Evolutionary conservation across 2,329 filamentous ascomycete species (phyloP).

Genomic region (Lachnellula cervina): DNA sequence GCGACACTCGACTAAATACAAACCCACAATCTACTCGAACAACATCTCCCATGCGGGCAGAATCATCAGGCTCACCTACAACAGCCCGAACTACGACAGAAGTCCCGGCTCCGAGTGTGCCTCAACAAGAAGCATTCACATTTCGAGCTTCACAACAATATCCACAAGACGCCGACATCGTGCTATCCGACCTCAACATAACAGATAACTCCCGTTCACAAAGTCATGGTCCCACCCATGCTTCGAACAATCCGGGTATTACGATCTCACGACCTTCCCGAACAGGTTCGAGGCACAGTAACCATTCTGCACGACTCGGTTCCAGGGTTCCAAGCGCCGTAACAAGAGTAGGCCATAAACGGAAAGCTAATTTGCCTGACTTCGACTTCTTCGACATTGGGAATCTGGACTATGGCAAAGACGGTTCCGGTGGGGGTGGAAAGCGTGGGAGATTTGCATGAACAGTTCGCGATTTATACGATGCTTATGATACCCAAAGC

Average conservation of each 20-base stretch:
- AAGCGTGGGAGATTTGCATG: slow-evolving; percentile 32
- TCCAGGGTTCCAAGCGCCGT: slow-evolving; percentile 32
- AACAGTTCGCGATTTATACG: slow-evolving; percentile 7
- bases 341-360: slow-evolving; percentile 64
- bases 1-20: slow-evolving; percentile 36
- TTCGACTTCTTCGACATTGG: slow-evolving; percentile 72
- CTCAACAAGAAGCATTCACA: slow-evolving; percentile 59
- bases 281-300: slow-evolving; percentile 26
- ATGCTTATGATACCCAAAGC: slow-evolving; percentile 10
- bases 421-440: slow-evolving; percentile 37
- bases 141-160: slow-evolving; percentile 63
- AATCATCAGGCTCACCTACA: slow-evolving; percentile 25
- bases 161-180: slow-evolving; percentile 53
- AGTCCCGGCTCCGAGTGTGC: slow-evolving; percentile 36
- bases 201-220: slow-evolving; percentile 42
- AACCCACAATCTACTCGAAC: slow-evolving; percentile 25
- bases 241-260: slow-evolving; percentile 20
- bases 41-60: slow-evolving; percentile 34
- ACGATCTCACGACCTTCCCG: slow-evolving; percentile 26
- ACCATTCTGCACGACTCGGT: slow-evolving; percentile 20
- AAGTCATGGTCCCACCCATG: slow-evolving; percentile 27
- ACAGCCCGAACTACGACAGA: slow-evolving; percentile 7
- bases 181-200: slow-evolving; percentile 56
- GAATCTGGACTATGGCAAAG: slow-evolving; percentile 58
- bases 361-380: slow-evolving; percentile 67